Conservation (phyloP, 73 alveolate genomes). For the Durusdinium trenchii region DNA sequence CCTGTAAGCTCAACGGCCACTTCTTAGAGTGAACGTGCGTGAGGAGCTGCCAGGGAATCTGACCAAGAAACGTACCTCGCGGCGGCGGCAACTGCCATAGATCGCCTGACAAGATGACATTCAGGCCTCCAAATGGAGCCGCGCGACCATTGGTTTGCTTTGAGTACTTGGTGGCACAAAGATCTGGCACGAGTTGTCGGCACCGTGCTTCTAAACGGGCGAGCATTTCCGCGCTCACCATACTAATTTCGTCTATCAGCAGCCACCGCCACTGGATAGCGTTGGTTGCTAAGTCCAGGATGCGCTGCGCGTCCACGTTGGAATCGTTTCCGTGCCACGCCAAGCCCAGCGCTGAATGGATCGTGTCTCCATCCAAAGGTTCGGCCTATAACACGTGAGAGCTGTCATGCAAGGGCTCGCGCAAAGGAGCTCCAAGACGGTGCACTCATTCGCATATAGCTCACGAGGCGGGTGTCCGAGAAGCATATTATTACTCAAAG, state of each 20-base stretch:
- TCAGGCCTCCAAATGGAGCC: no score
- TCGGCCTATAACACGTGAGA: conserved; percentile 7
- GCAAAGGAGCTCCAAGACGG: no score
- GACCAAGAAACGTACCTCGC: not conserved
- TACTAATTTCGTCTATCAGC: not conserved
- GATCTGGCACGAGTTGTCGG: no score
- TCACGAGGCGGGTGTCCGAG: conserved; percentile 77
- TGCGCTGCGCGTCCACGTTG: not conserved
- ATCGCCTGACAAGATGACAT: no score
- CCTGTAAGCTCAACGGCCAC: not conserved
- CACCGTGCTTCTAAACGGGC: no score
- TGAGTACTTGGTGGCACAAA: not conserved
- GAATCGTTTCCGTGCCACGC: not conserved
- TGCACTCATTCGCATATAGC: conserved; percentile 89
- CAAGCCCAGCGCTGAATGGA: not conserved
- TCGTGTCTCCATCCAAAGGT: not conserved
- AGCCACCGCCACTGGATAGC: not conserved
- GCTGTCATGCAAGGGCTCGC: no score
- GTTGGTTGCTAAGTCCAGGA: not conserved
- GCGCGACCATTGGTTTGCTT: no score
- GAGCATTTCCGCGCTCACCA: no score
- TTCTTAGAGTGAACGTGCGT: not conserved
- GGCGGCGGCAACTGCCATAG: no score
- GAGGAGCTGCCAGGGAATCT: not conserved
- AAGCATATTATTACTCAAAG: conserved; percentile 75